Percentiles rank a stretch among this genome's conserved stretches.
These are phyloP conservation scores for Pulveroboletus sp. DNA, from an alignment of 768 basidiomycete species.

Conservation along the genomic window DNA sequence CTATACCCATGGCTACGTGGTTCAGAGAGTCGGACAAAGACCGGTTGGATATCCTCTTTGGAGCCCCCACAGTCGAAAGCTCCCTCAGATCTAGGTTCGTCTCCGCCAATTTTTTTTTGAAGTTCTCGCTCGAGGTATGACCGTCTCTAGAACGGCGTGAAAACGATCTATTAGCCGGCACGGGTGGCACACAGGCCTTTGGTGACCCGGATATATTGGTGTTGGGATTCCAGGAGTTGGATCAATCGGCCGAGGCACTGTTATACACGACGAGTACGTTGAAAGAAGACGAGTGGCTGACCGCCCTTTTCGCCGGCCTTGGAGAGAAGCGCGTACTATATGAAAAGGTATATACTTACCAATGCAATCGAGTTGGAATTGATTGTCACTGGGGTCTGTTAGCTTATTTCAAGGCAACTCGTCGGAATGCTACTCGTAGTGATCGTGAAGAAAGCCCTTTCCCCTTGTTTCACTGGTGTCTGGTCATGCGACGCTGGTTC, in stretches of 20 bases:
- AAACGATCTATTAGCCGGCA: neutral
- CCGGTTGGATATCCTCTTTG: conserved; percentile 32
- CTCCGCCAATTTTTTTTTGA: neutral
- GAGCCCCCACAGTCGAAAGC: conserved; percentile 34
- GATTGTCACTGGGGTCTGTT: neutral
- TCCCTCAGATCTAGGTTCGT: conserved; percentile 23
- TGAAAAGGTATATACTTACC: conserved; percentile 48
- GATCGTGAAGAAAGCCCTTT: conserved; percentile 53
- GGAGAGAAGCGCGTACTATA: conserved; percentile 61
- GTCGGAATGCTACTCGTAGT: conserved; percentile 79
- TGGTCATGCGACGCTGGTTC: conserved; percentile 53
- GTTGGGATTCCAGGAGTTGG: conserved; percentile 79
- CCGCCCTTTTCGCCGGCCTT: conserved; percentile 63
- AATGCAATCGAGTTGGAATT: neutral
- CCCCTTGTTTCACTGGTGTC: conserved; percentile 49
- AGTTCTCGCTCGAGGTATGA: neutral
- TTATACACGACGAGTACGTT: conserved; percentile 60
- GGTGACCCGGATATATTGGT: conserved; percentile 64
- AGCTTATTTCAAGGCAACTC: conserved; percentile 75
- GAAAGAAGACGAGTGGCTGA: conserved; percentile 67
- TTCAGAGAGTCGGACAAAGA: neutral
- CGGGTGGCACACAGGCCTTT: conserved; percentile 17
- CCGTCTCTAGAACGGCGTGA: conserved; percentile 6
- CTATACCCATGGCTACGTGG: conserved; percentile 60
- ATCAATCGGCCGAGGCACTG: conserved; percentile 72